Evolutionary conservation across 2,329 filamentous ascomycete species (phyloP).

Genomic region (Botrytis squamosa): DNA sequence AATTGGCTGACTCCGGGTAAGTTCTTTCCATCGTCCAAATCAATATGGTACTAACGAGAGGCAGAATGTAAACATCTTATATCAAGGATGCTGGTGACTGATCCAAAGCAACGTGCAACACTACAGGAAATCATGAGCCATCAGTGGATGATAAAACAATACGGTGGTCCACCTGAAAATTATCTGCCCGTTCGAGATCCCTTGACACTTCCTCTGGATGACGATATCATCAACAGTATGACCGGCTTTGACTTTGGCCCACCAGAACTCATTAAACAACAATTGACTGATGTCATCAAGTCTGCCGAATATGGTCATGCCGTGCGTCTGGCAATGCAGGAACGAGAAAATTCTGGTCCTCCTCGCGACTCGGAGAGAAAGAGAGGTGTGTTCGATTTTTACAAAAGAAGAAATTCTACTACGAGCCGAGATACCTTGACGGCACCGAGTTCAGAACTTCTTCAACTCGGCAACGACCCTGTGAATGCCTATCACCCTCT

Average conservation of each 20-base stretch:
- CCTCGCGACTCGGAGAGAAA: conserved; percentile 72
- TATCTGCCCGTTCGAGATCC: conserved; percentile 81
- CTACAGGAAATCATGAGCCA: conserved; percentile 92
- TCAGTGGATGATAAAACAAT: conserved; percentile 94
- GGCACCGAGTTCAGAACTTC: conserved; percentile 79
- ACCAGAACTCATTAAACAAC: conserved; percentile 75
- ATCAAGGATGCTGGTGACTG: conserved; percentile 92
- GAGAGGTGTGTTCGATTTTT: conserved; percentile 88
- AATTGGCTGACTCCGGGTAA: conserved; percentile 86
- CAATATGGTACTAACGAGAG: conserved; percentile 24
- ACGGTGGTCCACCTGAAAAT: conserved; percentile 82
- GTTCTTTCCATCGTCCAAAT: conserved; percentile 37
- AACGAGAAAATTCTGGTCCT: conserved; percentile 56
- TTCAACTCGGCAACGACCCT: conserved; percentile 80
- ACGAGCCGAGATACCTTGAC: conserved; percentile 84
- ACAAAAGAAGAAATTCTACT: conserved; percentile 87
- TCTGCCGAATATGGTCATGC: conserved; percentile 92
- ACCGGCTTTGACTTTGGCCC: conserved; percentile 96
- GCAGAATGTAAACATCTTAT: conserved; percentile 91
- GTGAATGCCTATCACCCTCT: conserved; percentile 91
- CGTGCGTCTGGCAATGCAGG: conserved; percentile 67
- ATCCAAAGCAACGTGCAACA: conserved; percentile 81
- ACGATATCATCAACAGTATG: conserved; percentile 86
- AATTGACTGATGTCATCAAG: conserved; percentile 82
- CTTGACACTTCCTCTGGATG: conserved; percentile 78